Base-by-base conservation (phyloP, 352 stramenopile genomes). In the Phytopythium boreale region DNA sequence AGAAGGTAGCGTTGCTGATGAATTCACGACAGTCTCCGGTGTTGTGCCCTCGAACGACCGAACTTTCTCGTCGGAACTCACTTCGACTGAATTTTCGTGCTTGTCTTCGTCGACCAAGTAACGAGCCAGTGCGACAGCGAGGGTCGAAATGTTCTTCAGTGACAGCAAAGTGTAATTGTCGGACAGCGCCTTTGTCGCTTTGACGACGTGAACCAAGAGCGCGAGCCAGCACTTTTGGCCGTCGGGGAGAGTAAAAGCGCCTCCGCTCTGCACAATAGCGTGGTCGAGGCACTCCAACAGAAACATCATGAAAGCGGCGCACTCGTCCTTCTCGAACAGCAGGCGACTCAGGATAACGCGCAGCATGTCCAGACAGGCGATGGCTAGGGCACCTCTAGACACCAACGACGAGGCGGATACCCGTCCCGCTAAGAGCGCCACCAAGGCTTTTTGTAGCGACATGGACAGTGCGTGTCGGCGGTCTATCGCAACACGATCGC, bases 151-250 rank as follows among this genome's bases (percentile, higher is more conserved):
- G 34, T 92, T 92, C 29, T 76, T 80, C 39, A 94, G 59, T 2
- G 75, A 76, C 4, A 75, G n/a, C 27, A 89, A 66, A 1, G 80
- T 77, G 31, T 68, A 79, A 19, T 80, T 81, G 22, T 77, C 74
- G 4, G 62, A 69, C 11, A 92, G 59, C 0, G 72, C 71, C 20
- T 76, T 73, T 4, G 80, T 76, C 29, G 62, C 70, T 39, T 89
- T 76, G 14, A 92, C 64, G 11, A 88, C 64, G 29, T 78, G 66
- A 1, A 83, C 70, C n/a, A 92, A 22, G 12, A 94, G 62, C 5
- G 71, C 63, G 14, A 94, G 69, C 85, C 85, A 94, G 55, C 68
- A 86, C 26, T 79, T 83, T 49, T 88, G 83, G 0, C 72, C 77
- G 64, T 75, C 64, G 0, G 67, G 44, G 1, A 62, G 61, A 15